phyloP scores from a whole-genome alignment of 2,329 filamentous ascomycete genomes.

The Botrytis fabae region DNA sequence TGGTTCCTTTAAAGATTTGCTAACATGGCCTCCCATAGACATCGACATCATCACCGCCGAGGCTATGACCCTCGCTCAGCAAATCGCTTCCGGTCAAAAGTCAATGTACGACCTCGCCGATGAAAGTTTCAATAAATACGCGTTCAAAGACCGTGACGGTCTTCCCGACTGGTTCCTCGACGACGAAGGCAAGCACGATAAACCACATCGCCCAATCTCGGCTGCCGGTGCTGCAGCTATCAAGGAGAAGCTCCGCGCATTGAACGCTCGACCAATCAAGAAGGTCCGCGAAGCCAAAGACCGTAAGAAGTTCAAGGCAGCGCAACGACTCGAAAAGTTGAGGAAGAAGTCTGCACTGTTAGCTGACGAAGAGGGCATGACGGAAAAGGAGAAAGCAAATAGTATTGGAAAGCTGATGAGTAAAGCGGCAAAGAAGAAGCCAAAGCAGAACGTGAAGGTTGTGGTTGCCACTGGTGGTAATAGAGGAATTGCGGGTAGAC shows the following conservation, averaged over 20 bases:
- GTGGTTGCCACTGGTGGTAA: conserved; percentile 87
- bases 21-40: conserved; percentile 51
- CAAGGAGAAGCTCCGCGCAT: conserved; percentile 87
- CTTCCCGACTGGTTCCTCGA: conserved; percentile 98
- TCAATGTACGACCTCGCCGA: conserved; percentile 79
- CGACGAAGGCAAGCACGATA: conserved; percentile 83
- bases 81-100: conserved; percentile 83
- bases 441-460: conserved; percentile 77
- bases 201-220: conserved; percentile 81
- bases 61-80: conserved; percentile 95
- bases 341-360: conserved; percentile 95
- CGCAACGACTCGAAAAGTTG: conserved; percentile 86
- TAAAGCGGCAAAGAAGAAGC: conserved; percentile 83
- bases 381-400: conserved; percentile 92
- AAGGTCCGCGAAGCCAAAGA: conserved; percentile 97
- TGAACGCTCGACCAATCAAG: conserved; percentile 97
- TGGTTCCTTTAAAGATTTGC: conserved; percentile 9
- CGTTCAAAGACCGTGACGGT: conserved; percentile 87
- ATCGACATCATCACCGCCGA: conserved; percentile 99
- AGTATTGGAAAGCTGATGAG: conserved; percentile 80
- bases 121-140: conserved; percentile 89
- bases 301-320: conserved; percentile 94
- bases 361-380: conserved; percentile 85
- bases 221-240: conserved; percentile 89
- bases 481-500: conserved; percentile 80